Base-by-base conservation (phyloP, 495 filamentous ascomycete genomes). In the Sordaria brevicollis region DNA sequence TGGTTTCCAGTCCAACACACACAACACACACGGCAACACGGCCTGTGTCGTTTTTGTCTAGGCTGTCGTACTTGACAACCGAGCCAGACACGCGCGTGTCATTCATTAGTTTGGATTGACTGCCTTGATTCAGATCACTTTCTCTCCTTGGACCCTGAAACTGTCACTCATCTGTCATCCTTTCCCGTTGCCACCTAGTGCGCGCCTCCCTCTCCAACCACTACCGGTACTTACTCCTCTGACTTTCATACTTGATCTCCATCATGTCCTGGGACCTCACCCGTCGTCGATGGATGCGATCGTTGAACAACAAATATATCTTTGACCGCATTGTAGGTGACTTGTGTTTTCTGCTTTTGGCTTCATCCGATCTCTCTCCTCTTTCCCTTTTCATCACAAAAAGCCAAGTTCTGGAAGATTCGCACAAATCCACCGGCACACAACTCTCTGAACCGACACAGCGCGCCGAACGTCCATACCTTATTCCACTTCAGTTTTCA, bases 271-370 rank as follows among this genome's bases (percentile, higher is more conserved):
- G 83, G 81, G 86, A 87, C 74, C 79, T 87, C 57, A 83, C 83
- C 43, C 86, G 89, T 71, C 86, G 87, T 65, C 88, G 86, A 72
- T 82, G 91, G 70, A 78, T 89, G 70, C 86, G 90, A 77, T 83
- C 86, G 67, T 81, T 93, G 71, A 94, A 94, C 76, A 87, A 83
- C 76, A 89, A 90, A 79, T 94, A 89, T 76, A 91, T 96, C 69
- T 92, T 89, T 79, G 92, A 91, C 78, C 88, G 87, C 76, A 79
- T 96, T 76, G 92, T 96, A 86, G 71, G 91, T 88, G 43, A 67
- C n/a, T n/a, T n/a, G n/a, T 71, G 35, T 11, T 57, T 34, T 74
- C 9, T 39, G 68, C n/a, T 19, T 35, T 67, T 66, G 21, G 43
- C 68, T 67, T 71, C 66, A 15, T 68, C 77, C 74, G 67, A 69